phyloP scores from a whole-genome alignment of 129 eudicot genomes.

The Apium graveolens region DNA sequence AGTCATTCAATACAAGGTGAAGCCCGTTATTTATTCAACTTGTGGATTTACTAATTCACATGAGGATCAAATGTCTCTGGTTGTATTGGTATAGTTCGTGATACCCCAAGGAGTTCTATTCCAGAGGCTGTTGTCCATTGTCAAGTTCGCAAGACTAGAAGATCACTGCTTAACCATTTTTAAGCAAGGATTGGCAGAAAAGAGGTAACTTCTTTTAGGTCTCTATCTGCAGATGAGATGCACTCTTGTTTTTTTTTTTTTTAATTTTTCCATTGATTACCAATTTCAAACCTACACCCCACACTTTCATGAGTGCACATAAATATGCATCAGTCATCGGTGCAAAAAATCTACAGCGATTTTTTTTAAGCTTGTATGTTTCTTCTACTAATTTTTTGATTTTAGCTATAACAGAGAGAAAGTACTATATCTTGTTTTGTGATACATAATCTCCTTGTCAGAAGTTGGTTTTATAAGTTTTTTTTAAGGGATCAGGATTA shows the following conservation, averaged over 20 bases:
- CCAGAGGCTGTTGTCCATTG: constrained; percentile 98
- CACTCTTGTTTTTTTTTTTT: not conserved
- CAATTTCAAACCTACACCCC: not conserved
- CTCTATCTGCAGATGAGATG: not conserved
- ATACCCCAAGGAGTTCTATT: constrained; percentile 59
- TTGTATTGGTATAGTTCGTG: constrained; percentile 76
- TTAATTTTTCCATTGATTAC: not conserved
- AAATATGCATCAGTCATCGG: not conserved
- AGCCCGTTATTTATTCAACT: not conserved
- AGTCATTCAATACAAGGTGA: not conserved
- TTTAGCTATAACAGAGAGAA: too few relatives aligned
- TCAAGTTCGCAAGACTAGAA: constrained; percentile 85
- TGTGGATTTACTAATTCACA: constrained; percentile 2
- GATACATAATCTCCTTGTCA: not conserved
- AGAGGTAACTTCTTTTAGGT: constrained; percentile 43
- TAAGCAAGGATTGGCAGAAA: constrained; percentile 81
- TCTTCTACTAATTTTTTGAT: too few relatives aligned
- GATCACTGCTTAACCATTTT: constrained; percentile 70
- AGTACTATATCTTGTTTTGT: too few relatives aligned
- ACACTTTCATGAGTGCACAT: not conserved
- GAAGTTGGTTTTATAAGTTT: not conserved
- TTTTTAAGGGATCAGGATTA: too few relatives aligned
- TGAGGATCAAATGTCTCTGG: constrained; percentile 86
- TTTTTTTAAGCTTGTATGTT: not conserved
- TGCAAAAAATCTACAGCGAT: not conserved